Evolutionary conservation across 495 filamentous ascomycete genomes (phyloP).

Genomic region (Viridothelium virens): DNA sequence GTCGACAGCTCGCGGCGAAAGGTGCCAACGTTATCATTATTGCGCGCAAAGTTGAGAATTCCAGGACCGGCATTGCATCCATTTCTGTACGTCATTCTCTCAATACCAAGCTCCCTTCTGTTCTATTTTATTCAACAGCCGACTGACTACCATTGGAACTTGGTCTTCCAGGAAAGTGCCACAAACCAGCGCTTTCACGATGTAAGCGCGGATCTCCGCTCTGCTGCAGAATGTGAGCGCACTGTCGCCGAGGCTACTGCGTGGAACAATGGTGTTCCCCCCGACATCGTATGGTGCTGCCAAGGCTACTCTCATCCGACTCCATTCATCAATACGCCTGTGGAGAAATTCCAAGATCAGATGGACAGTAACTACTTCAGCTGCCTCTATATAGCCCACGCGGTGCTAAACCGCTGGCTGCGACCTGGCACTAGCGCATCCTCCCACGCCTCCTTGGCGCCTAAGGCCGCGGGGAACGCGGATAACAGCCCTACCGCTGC

Average conservation of each 20-base stretch:
- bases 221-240: slow-evolving; percentile 8
- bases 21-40: slow-evolving; percentile 16
- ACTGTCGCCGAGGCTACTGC: slow-evolving; percentile 9
- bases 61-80: slow-evolving; percentile 10
- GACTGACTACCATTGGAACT: too few species aligned
- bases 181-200: slow-evolving; percentile 14
- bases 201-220: slow-evolving; percentile 12
- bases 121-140: not conserved
- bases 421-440: slow-evolving; percentile 22
- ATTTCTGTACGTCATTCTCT: slow-evolving; percentile 6
- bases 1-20: slow-evolving; percentile 8
- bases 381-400: slow-evolving; percentile 13
- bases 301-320: slow-evolving; percentile 15
- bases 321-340: slow-evolving; percentile 34
- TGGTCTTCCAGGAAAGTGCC: not conserved
- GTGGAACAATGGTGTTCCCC: slow-evolving; percentile 16
- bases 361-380: slow-evolving; percentile 27
- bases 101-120: not conserved
- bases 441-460: too few species aligned
- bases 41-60: slow-evolving; percentile 8
- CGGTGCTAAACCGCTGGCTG: slow-evolving; percentile 43
- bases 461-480: not conserved
- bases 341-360: slow-evolving; percentile 38
- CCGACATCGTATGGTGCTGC: slow-evolving; percentile 18
- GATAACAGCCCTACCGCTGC: not conserved